Evolutionary conservation across 2,329 filamentous ascomycete species (phyloP).

Genomic region (Ascochyta pisi): DNA sequence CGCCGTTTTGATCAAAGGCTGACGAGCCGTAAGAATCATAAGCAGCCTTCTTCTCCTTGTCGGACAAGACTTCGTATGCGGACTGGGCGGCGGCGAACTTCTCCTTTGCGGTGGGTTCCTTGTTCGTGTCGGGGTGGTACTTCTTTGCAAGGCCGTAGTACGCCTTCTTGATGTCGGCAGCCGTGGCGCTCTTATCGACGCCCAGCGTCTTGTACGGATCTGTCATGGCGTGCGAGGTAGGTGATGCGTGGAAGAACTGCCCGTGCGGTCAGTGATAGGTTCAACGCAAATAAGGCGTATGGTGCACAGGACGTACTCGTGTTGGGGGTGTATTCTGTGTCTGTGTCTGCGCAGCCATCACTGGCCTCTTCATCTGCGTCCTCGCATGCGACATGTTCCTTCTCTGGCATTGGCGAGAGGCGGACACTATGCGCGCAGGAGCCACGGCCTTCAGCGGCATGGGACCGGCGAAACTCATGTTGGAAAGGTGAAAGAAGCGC

Average conservation of each 20-base stretch:
- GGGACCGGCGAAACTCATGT: constrained; percentile 47
- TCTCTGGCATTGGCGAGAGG: constrained; percentile 40
- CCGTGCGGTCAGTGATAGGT: constrained; percentile 22
- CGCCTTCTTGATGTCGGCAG: constrained; percentile 94
- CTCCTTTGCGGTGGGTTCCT: constrained; percentile 90
- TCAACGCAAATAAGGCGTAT: neutral
- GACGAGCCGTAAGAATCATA: constrained; percentile 90
- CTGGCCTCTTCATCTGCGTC: constrained; percentile 36
- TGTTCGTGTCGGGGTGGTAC: constrained; percentile 97
- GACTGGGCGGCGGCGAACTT: constrained; percentile 92
- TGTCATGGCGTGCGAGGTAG: constrained; percentile 68
- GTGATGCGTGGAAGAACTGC: constrained; percentile 48
- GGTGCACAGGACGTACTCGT: constrained; percentile 34
- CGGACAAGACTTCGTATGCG: constrained; percentile 91
- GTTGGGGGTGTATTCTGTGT: constrained; percentile 33
- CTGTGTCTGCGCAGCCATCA: constrained; percentile 27
- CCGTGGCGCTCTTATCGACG: constrained; percentile 79
- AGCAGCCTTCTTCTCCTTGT: constrained; percentile 89
- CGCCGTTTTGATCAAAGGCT: constrained; percentile 70
- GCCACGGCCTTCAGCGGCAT: constrained; percentile 43
- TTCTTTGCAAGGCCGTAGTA: constrained; percentile 99
- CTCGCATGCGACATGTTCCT: constrained; percentile 38
- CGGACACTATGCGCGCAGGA: constrained; percentile 42
- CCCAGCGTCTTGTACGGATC: constrained; percentile 90
- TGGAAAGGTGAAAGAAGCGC: constrained; percentile 12